Conservation (phyloP, 192 early-diverging fungal genomes). For the Cladochytrium replicatum region DNA sequence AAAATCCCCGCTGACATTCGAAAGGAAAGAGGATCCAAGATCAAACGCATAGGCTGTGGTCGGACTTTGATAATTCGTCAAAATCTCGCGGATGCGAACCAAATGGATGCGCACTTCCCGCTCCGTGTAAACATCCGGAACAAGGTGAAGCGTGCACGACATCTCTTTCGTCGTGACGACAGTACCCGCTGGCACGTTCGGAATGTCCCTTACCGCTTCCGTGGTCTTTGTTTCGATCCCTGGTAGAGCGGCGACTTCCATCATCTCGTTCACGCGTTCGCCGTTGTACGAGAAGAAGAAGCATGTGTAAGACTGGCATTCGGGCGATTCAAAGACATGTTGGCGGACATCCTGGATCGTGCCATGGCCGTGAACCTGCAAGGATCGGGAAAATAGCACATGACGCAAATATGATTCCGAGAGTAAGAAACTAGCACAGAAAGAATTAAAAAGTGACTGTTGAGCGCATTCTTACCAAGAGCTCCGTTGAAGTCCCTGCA, state of each 20-base stretch:
- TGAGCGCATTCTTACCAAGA: too few species aligned
- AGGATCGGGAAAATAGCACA: too few species aligned
- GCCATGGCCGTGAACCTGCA: too few species aligned
- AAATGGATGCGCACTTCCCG: conserved; percentile 87
- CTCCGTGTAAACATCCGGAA: conserved; percentile 75
- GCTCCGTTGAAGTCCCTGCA: too few species aligned
- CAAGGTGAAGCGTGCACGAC: background rate
- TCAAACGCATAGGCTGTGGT: conserved; percentile 56
- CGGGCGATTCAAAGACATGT: conserved; percentile 77
- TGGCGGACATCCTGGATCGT: conserved; percentile 82
- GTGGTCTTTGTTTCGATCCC: too few species aligned
- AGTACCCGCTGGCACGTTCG: conserved; percentile 53
- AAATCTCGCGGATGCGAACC: conserved; percentile 73
- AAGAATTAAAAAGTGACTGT: too few species aligned
- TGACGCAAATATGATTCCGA: too few species aligned
- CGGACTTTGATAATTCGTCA: conserved; percentile 62
- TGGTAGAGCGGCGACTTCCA: too few species aligned
- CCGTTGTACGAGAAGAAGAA: conserved; percentile 75
- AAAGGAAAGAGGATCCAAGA: conserved; percentile 62
- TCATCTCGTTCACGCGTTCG: conserved; percentile 56
- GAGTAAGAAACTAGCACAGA: too few species aligned
- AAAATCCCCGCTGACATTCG: conserved; percentile 43
- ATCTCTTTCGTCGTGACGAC: conserved; percentile 53
- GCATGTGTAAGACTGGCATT: conserved; percentile 80
- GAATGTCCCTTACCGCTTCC: too few species aligned